These are phyloP conservation scores for Rhododendron kiyosumense DNA, from an alignment of 148 eudicot species.

Conservation along the genomic window DNA sequence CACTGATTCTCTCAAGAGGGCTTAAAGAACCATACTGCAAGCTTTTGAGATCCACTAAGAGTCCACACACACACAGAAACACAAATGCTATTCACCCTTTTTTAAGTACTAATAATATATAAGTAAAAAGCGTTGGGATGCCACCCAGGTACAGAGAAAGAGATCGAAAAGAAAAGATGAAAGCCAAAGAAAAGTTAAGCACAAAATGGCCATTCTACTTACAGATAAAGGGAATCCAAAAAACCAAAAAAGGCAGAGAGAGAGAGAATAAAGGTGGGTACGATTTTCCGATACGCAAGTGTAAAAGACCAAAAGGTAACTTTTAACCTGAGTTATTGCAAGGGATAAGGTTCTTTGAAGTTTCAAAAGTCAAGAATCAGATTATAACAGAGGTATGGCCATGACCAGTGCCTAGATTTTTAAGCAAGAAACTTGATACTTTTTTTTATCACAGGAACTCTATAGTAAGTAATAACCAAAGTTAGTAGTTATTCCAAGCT, in stretches of 20 bases:
- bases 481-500: neutral
- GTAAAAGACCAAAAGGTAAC: neutral
- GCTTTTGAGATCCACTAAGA: neutral
- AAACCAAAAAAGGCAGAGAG: neutral
- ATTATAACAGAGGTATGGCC: neutral
- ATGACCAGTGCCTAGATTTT: neutral
- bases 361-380: neutral
- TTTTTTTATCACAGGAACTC: neutral
- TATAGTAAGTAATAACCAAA: neutral
- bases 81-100: neutral
- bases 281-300: neutral
- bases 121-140: neutral
- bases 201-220: neutral
- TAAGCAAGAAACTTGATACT: neutral
- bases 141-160: neutral
- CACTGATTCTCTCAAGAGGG: neutral
- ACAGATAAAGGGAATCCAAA: neutral
- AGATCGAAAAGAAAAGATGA: neutral
- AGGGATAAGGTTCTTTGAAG: neutral
- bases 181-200: neutral
- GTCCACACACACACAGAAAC: neutral
- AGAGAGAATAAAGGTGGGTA: neutral
- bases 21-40: neutral
- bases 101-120: neutral
- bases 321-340: neutral